phyloP scores from a whole-genome alignment of 1,139 yeast species.

The Yamadazyma buinensis region DNA sequence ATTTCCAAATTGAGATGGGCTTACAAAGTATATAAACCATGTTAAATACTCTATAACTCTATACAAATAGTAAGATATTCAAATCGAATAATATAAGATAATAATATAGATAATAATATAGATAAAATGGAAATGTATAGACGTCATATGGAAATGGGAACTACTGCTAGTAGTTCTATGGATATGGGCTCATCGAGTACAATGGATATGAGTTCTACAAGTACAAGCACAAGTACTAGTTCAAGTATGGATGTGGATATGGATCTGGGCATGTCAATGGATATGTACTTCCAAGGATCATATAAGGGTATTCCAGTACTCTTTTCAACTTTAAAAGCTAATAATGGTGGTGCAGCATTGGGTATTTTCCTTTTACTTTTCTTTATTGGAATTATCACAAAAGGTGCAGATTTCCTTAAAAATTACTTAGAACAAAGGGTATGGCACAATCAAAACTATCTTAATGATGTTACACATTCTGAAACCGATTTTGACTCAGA shows the following conservation, averaged over 20 bases:
- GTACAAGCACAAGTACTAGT: slow-evolving; percentile 12
- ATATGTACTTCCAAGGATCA: slow-evolving; percentile 50
- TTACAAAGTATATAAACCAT: too few relatives aligned
- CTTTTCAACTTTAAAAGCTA: slow-evolving; percentile 51
- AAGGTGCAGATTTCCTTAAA: slow-evolving; percentile 55
- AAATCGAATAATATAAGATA: too few relatives aligned
- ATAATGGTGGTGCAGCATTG: slow-evolving; percentile 57
- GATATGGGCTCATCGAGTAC: slow-evolving; percentile 6
- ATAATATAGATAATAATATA: too few relatives aligned
- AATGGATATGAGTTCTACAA: slow-evolving; percentile 10
- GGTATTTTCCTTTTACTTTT: slow-evolving; percentile 66
- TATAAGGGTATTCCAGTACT: slow-evolving; percentile 58
- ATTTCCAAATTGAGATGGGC: too few relatives aligned
- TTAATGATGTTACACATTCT: slow-evolving; percentile 5
- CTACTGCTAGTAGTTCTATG: slow-evolving; percentile 3
- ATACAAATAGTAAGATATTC: too few relatives aligned
- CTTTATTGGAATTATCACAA: slow-evolving; percentile 51
- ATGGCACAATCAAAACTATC: slow-evolving; percentile 42
- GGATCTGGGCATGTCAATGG: slow-evolving; percentile 42
- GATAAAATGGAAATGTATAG: too few relatives aligned
- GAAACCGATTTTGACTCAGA: background rate
- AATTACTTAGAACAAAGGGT: slow-evolving; percentile 65
- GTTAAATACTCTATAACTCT: too few relatives aligned
- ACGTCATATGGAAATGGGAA: background rate
- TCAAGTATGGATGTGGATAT: slow-evolving; percentile 7